phyloP scores from a whole-genome alignment of 306 rosid genomes.

The Rubus idaeus region DNA sequence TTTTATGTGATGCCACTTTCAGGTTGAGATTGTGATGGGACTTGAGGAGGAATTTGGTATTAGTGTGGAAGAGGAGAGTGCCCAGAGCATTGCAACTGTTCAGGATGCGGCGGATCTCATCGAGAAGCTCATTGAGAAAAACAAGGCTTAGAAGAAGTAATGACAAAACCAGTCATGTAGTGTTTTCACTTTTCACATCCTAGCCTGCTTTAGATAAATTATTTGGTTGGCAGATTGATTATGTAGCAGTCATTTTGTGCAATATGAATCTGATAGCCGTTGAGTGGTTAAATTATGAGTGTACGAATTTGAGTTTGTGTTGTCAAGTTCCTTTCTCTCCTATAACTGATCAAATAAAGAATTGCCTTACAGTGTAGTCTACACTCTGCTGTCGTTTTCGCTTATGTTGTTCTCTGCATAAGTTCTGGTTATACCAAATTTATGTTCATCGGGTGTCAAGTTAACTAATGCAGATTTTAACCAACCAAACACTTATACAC shows the following conservation, averaged over 20 bases:
- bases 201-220: slow-evolving; percentile 18
- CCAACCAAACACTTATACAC: not conserved
- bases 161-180: not conserved
- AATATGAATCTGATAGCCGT: slow-evolving; percentile 13
- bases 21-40: slow-evolving; percentile 91
- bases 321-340: not conserved
- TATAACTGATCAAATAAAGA: not conserved
- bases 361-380: not conserved
- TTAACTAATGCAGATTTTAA: not conserved
- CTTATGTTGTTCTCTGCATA: not conserved
- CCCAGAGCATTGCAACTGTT: slow-evolving; percentile 73
- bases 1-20: not conserved
- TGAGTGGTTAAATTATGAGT: not conserved
- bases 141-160: slow-evolving; percentile 32
- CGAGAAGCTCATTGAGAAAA: slow-evolving; percentile 54
- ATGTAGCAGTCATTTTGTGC: slow-evolving; percentile 17
- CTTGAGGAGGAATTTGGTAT: slow-evolving; percentile 86
- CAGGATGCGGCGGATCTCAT: slow-evolving; percentile 84
- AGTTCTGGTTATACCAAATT: not conserved
- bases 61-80: slow-evolving; percentile 67
- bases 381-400: not conserved
- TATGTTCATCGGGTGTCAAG: not conserved
- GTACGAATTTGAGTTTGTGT: not conserved
- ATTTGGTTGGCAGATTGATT: slow-evolving; percentile 17
- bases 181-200: not conserved